A percentile compares a stretch with the other conserved stretches of the same genome.
Conservation (phyloP, 176 grass and related monocot genomes). For the Aegilops speltoides region DNA sequence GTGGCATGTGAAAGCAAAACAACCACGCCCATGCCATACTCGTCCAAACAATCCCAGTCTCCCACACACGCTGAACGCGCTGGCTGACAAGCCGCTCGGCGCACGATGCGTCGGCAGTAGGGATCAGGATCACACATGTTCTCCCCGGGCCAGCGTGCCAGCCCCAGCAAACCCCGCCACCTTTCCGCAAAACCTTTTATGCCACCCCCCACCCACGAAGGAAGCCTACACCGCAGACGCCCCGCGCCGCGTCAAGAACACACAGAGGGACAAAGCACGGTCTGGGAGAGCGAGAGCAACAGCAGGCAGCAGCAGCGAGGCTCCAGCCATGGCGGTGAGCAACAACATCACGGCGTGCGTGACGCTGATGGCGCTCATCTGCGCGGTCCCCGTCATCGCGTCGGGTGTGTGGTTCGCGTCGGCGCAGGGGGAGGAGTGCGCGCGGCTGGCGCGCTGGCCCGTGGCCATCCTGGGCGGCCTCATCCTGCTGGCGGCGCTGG, state of each 20-base stretch:
- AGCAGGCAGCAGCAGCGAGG: neutral
- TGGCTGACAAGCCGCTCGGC: neutral
- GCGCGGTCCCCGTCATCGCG: conserved; percentile 75
- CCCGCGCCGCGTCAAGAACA: neutral
- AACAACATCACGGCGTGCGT: conserved; percentile 92
- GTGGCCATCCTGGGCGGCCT: conserved; percentile 77
- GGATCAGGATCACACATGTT: neutral
- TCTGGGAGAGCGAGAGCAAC: neutral
- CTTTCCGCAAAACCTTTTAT: conserved; percentile 18
- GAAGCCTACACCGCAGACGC: neutral
- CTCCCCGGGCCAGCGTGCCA: neutral
- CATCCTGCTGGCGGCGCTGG: conserved; percentile 75
- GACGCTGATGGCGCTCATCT: conserved; percentile 75
- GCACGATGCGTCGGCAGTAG: neutral
- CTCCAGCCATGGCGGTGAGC: conserved; percentile 70
- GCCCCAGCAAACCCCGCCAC: neutral
- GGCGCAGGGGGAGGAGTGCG: conserved; percentile 76
- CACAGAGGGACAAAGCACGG: neutral
- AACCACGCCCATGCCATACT: neutral
- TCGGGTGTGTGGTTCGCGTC: conserved; percentile 87
- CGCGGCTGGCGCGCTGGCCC: conserved; percentile 82
- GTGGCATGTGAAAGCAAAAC: neutral
- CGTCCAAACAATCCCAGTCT: neutral
- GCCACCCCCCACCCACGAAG: neutral
- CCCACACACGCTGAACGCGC: neutral